A percentile compares a stretch with the other conserved stretches of the same genome.
Conservation (phyloP, 768 basidiomycete species). For the Psilocybe subaeruginosa region DNA sequence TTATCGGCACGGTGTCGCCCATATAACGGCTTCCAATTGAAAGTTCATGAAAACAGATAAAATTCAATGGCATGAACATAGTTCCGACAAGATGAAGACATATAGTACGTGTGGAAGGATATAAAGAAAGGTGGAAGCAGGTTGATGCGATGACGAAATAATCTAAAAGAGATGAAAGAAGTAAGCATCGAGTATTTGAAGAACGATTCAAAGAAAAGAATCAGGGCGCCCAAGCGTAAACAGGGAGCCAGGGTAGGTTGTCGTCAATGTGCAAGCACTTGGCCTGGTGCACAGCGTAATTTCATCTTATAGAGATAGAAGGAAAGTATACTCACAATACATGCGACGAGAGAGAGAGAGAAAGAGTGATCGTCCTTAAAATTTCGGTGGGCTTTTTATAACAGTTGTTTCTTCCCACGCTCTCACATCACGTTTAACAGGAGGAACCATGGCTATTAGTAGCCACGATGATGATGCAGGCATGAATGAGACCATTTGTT, state of each 20-base stretch:
- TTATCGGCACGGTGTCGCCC: too few relatives aligned
- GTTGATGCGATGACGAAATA: neutral
- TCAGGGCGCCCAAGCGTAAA: slow-evolving; percentile 61
- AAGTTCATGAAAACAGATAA: too few relatives aligned
- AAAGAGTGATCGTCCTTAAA: neutral
- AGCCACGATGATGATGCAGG: neutral
- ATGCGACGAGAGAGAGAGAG: neutral
- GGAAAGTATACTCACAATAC: slow-evolving; percentile 25
- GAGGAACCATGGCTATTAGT: neutral
- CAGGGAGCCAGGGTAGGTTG: slow-evolving; percentile 45
- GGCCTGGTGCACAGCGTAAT: slow-evolving; percentile 64
- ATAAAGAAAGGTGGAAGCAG: neutral
- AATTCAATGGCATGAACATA: too few relatives aligned
- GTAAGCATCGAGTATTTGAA: slow-evolving; percentile 3
- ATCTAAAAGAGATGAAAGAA: neutral
- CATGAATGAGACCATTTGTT: neutral
- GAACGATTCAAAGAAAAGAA: slow-evolving; percentile 18
- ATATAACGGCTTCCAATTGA: too few relatives aligned
- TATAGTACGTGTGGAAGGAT: neutral
- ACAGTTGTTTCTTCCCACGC: neutral
- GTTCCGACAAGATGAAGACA: too few relatives aligned
- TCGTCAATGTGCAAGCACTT: slow-evolving; percentile 50
- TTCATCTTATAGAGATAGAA: slow-evolving; percentile 40
- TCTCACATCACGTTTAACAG: slow-evolving; percentile 6
- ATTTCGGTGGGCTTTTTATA: neutral